Conservation (phyloP, 495 filamentous ascomycete genomes). For the Chaetomium fimeti region DNA sequence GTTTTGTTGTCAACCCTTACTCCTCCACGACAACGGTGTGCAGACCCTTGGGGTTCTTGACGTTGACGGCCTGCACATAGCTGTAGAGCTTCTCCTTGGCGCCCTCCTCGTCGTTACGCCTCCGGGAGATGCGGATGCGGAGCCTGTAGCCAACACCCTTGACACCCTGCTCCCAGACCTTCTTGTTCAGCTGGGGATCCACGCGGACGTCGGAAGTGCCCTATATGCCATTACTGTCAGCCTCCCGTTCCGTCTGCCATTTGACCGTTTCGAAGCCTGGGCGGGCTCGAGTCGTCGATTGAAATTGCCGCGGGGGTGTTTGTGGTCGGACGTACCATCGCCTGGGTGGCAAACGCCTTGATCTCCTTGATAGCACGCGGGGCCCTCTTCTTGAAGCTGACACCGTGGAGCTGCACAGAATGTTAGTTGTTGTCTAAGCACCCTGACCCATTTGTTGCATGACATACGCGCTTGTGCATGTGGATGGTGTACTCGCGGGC, state of each 20-base stretch:
- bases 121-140: conserved; percentile 94
- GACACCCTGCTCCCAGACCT: conserved; percentile 99
- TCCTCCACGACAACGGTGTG: conserved; percentile 75
- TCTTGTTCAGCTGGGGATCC: conserved; percentile 99
- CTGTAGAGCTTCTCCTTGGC: conserved; percentile 98
- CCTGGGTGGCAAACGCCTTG: conserved; percentile 80
- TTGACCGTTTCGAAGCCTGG: not conserved
- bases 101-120: conserved; percentile 99
- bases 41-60: conserved; percentile 97
- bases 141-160: conserved; percentile 97
- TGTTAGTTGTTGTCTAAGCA: conserved; percentile 21
- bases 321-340: conserved; percentile 74
- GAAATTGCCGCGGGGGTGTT: conserved; percentile 14
- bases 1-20: conserved; percentile 41
- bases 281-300: conserved; percentile 9
- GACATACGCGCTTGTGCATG: conserved; percentile 97
- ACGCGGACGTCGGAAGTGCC: conserved; percentile 96
- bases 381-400: conserved; percentile 99
- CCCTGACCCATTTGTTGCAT: conserved; percentile 6
- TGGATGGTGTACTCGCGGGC: conserved; percentile 99
- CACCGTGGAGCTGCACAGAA: conserved; percentile 77
- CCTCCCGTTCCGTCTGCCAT: conserved; percentile 11
- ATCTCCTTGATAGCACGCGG: conserved; percentile 99
- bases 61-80: conserved; percentile 98
- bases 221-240: conserved; percentile 50